phyloP scores from a whole-genome alignment of 148 eudicot genomes.

The Pouteria glomerata region DNA sequence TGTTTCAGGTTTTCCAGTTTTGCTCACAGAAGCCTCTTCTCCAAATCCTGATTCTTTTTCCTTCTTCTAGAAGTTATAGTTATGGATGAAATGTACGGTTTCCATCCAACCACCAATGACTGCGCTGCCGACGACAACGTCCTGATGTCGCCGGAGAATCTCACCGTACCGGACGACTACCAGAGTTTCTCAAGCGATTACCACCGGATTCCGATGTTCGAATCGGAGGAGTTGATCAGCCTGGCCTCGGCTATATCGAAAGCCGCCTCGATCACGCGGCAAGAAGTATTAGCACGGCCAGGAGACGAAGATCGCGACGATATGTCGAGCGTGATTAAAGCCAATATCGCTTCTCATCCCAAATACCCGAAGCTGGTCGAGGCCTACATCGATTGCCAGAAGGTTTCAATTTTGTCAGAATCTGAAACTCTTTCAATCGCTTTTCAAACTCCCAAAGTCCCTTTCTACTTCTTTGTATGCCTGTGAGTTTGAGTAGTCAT shows the following conservation, averaged over 20 bases:
- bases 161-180: conserved; percentile 36
- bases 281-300: background rate
- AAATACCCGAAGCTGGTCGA: conserved; percentile 62
- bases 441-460: background rate
- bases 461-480: background rate
- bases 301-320: conserved; percentile 11
- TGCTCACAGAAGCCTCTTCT: too few relatives aligned
- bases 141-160: conserved; percentile 41
- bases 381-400: conserved; percentile 80
- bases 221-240: conserved; percentile 54
- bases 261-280: conserved; percentile 27
- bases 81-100: conserved; percentile 62
- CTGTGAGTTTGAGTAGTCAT: background rate
- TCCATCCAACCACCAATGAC: conserved; percentile 21
- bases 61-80: background rate
- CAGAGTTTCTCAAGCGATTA: conserved; percentile 20
- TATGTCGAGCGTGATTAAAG: conserved; percentile 34
- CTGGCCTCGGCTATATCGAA: conserved; percentile 43
- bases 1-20: too few relatives aligned
- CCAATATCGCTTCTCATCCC: conserved; percentile 82
- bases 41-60: background rate
- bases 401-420: conserved; percentile 36
- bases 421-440: background rate
- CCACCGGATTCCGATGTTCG: conserved; percentile 31
- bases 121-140: conserved; percentile 37